phyloP scores from a whole-genome alignment of 805 yeast genomes.

The Wickerhamomyces chambardii region DNA sequence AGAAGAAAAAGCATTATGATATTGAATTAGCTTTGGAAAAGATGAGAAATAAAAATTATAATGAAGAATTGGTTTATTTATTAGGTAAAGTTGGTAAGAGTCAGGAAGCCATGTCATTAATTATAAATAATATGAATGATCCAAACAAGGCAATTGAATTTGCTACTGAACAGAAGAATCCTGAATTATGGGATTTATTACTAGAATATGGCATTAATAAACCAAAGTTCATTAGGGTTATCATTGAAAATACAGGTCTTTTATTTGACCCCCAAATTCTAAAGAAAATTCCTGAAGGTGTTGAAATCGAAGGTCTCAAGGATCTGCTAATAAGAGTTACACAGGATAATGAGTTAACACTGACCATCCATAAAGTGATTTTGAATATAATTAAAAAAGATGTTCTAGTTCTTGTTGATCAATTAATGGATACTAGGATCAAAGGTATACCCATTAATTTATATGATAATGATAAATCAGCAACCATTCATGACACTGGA shows the following conservation, averaged over 20 bases:
- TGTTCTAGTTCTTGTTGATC: constrained; percentile 26
- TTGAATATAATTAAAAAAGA: constrained; percentile 45
- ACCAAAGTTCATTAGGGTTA: constrained; percentile 69
- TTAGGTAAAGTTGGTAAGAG: constrained; percentile 79
- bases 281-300: constrained; percentile 48
- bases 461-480: neutral
- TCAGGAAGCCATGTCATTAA: constrained; percentile 63
- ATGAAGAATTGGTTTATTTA: constrained; percentile 71
- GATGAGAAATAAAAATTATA: constrained; percentile 44
- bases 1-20: constrained; percentile 50
- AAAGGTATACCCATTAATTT: constrained; percentile 16
- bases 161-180: constrained; percentile 58
- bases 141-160: constrained; percentile 76
- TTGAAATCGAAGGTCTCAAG: constrained; percentile 58
- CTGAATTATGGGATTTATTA: constrained; percentile 74
- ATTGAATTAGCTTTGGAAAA: constrained; percentile 61
- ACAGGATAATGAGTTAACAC: constrained; percentile 48
- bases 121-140: constrained; percentile 69
- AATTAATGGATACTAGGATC: constrained; percentile 20
- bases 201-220: constrained; percentile 60
- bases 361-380: constrained; percentile 46
- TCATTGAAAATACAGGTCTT: constrained; percentile 62
- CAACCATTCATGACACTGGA: too few relatives aligned
- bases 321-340: constrained; percentile 52
- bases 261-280: constrained; percentile 62